Base-by-base conservation (phyloP, 192 early-diverging fungal species). In the Coemansia sp. region DNA sequence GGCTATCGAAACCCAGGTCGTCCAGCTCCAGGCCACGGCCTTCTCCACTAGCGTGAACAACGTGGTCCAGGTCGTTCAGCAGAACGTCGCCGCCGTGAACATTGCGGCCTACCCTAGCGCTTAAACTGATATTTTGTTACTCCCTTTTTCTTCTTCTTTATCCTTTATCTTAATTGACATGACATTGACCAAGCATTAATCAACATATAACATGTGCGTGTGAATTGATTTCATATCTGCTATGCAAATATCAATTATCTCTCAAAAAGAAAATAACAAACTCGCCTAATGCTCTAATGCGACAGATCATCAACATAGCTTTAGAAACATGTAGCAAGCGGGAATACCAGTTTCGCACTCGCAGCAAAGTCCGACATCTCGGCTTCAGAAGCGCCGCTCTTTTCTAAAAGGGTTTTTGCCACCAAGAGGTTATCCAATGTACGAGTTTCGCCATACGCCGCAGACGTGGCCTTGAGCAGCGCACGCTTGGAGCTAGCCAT, bases 31-130 rank as follows among this genome's bases (percentile, higher is more conserved):
- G 69, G 80, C 72, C 16, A 77, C 80, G 0, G 72, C 68, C 1
- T 66, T 74, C 17, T 63, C 80, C 17, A 82, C 80, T 13, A 82
- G 60, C 49, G 66, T 82, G 11, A 68, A 82, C 66, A 73, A 73
- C 38, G 68, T 82, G 64, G 80, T 82, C 16, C 75, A 82, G 72
- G 80, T 82, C 14, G 75, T 82, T 2, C 80, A 82, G 69, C 40
- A 82, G 72, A 67, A 82, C 33, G 81, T 84, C 42, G 73, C 52
- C 13, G 69, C 75, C 16, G 70, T 72, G 0, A 19, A 17, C 47
- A 49, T 19, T 49, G 19, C 47, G 6, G 7, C 35, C 35, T 37
- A 37, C 35, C 35, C 35, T 37, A 37, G 19, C 47, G n/a, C n/a
- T 23, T 21, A 21, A 8, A 9, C 19, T 19, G 21, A 49, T 1